Conservation (phyloP, 2,329 filamentous ascomycete genomes). For the Aspergillus nomiae region DNA sequence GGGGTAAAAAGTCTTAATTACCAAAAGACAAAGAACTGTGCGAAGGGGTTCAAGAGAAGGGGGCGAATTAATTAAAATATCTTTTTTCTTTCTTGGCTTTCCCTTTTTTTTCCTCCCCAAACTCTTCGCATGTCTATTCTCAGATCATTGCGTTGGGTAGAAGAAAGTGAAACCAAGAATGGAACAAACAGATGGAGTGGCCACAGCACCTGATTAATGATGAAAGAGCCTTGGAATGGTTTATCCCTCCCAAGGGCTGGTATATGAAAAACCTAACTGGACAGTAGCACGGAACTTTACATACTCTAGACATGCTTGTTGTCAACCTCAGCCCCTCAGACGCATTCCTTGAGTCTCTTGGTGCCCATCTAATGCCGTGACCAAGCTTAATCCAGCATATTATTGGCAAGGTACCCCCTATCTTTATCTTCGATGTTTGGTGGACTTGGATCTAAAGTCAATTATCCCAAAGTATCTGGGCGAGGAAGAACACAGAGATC, state of each 20-base stretch:
- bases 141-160: background rate
- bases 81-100: background rate
- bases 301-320: conserved; percentile 12
- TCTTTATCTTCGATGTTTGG: background rate
- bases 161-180: conserved; percentile 4
- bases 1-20: background rate
- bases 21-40: conserved; percentile 1
- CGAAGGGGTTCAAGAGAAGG: background rate
- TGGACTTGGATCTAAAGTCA: conserved; percentile 1
- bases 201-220: background rate
- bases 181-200: background rate
- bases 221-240: background rate
- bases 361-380: conserved; percentile 11
- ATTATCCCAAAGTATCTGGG: background rate
- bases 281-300: conserved; percentile 13
- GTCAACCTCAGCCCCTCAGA: conserved; percentile 12
- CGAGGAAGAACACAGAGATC: background rate
- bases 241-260: conserved; percentile 1
- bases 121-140: background rate
- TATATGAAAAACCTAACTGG: background rate
- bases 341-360: conserved; percentile 5
- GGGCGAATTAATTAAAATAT: background rate
- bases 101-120: background rate
- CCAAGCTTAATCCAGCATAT: conserved; percentile 5
- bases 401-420: conserved; percentile 9